A percentile compares a stretch with the other conserved stretches of the same genome.
Evolutionary conservation across 768 basidiomycete genomes (phyloP).

Genomic region (Pleurotus salmoneostramineus): DNA sequence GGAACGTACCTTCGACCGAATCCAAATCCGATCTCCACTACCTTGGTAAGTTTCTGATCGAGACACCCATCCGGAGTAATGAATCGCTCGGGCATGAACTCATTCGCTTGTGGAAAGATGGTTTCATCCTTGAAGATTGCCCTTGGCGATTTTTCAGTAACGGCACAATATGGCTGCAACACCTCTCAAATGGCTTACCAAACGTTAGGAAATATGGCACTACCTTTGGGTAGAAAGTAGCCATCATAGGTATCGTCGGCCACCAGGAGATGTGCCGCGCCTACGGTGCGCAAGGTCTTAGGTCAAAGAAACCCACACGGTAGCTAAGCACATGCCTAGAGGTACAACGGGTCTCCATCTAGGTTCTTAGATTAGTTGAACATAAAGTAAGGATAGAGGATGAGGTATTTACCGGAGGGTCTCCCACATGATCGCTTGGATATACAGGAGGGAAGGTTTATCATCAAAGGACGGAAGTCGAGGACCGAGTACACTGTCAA

Average conservation of each 20-base stretch:
- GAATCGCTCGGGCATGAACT: slow-evolving; percentile 35
- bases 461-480: slow-evolving; percentile 19
- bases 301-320: too few species aligned
- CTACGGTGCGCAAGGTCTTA: not conserved
- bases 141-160: slow-evolving; percentile 14
- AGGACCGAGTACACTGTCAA: slow-evolving; percentile 22
- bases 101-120: slow-evolving; percentile 24
- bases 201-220: slow-evolving; percentile 13
- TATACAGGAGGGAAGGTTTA: slow-evolving; percentile 15
- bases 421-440: slow-evolving; percentile 19
- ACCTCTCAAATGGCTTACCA: slow-evolving; percentile 1
- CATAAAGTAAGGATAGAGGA: too few species aligned
- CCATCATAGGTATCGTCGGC: slow-evolving; percentile 12
- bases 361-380: too few species aligned
- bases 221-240: slow-evolving; percentile 10
- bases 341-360: not conserved
- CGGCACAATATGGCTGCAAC: too few species aligned
- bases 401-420: slow-evolving; percentile 7
- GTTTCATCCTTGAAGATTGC: slow-evolving; percentile 27
- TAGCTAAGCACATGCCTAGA: not conserved
- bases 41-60: slow-evolving; percentile 12
- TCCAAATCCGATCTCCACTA: slow-evolving; percentile 14
- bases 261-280: slow-evolving; percentile 7
- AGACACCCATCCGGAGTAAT: slow-evolving; percentile 16
- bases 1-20: slow-evolving; percentile 18